These are phyloP conservation scores for Warburgia ugandensis DNA, from an alignment of 164 flowering plant genomes.

Conservation along the genomic window DNA sequence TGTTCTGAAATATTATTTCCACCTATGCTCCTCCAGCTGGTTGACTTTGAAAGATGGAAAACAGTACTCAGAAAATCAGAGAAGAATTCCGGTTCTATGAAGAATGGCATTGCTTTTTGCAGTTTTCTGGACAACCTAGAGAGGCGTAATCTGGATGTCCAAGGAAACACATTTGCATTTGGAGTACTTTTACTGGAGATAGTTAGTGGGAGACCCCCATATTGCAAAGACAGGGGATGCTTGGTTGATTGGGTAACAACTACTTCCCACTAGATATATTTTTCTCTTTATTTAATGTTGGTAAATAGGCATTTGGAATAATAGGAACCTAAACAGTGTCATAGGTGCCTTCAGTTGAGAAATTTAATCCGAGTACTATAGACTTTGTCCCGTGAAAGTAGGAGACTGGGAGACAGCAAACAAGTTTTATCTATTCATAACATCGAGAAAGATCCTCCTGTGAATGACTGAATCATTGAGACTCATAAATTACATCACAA, in stretches of 20 bases:
- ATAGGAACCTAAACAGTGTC: no score
- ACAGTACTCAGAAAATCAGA: constrained; percentile 64
- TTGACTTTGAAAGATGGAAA: constrained; percentile 95
- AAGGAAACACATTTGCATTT: constrained; percentile 65
- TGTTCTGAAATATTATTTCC: neutral
- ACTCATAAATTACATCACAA: no score
- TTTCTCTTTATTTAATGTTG: neutral
- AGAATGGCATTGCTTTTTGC: constrained; percentile 42
- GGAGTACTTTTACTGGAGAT: constrained; percentile 84
- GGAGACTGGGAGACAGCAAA: no score
- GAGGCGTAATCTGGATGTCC: constrained; percentile 53
- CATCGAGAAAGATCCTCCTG: no score
- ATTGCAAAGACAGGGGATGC: constrained; percentile 71
- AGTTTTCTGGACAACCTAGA: constrained; percentile 58
- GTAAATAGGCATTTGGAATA: no score
- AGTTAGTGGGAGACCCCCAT: constrained; percentile 74
- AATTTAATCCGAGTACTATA: no score
- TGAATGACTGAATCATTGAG: no score
- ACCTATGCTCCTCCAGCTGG: constrained; percentile 57
- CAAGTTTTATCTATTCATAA: no score
- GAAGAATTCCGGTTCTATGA: constrained; percentile 54
- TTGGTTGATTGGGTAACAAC: constrained; percentile 79
- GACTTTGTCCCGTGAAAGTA: no score
- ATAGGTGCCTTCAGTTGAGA: no score
- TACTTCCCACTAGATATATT: neutral